phyloP scores from a whole-genome alignment of 352 stramenopile species.

The Globisporangium mamillatum region DNA sequence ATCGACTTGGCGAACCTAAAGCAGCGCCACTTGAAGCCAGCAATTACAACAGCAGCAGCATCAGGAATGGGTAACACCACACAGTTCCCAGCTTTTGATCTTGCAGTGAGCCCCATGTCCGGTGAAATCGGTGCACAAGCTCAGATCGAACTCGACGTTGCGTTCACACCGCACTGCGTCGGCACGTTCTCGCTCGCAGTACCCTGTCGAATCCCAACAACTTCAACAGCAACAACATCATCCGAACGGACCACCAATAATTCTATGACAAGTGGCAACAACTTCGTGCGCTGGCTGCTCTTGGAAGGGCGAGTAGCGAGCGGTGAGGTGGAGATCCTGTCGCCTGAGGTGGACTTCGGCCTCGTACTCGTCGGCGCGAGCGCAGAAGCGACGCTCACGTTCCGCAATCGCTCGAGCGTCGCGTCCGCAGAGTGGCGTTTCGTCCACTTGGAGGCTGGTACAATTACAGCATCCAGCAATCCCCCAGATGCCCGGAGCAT shows the following conservation, averaged over 20 bases:
- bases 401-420: constrained; percentile 30
- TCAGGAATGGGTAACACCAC: background rate
- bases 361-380: constrained; percentile 60
- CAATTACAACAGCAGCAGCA: background rate
- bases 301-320: constrained; percentile 43
- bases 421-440: constrained; percentile 43
- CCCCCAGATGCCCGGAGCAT: background rate
- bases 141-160: constrained; percentile 20
- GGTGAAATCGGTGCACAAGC: constrained; percentile 26
- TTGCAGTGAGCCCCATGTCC: constrained; percentile 19
- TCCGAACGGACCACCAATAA: background rate
- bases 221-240: background rate
- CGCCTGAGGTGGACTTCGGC: constrained; percentile 66
- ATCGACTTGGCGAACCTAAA: constrained; percentile 6
- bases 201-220: constrained; percentile 31
- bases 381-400: constrained; percentile 30
- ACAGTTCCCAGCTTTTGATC: constrained; percentile 23
- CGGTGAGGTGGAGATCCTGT: constrained; percentile 43
- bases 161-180: constrained; percentile 41
- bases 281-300: constrained; percentile 52
- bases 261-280: background rate
- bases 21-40: constrained; percentile 10
- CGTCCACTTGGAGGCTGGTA: constrained; percentile 35
- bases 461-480: background rate
- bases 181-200: constrained; percentile 48